These are phyloP conservation scores for Rhynchospora pubera DNA, from an alignment of 176 grass and related monocot genomes.

Conservation along the genomic window DNA sequence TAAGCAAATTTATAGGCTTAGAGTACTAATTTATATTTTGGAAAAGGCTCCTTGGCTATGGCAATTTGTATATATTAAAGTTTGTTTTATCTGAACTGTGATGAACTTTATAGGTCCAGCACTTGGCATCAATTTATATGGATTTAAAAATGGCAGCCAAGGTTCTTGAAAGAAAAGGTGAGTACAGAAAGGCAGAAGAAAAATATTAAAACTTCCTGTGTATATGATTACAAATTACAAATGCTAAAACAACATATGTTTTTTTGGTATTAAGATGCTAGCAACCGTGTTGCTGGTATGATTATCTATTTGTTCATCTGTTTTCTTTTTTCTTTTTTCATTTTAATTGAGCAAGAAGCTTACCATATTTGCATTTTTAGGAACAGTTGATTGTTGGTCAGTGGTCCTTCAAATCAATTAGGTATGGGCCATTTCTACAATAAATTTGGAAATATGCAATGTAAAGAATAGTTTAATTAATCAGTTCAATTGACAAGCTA, in stretches of 20 bases:
- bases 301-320: too few species aligned
- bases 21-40: background rate
- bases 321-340: too few species aligned
- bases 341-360: too few species aligned
- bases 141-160: constrained; percentile 59
- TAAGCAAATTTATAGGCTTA: background rate
- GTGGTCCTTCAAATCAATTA: too few species aligned
- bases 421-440: too few species aligned
- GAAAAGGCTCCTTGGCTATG: background rate
- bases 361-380: too few species aligned
- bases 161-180: constrained; percentile 94
- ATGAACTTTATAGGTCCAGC: constrained; percentile 54
- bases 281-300: too few species aligned
- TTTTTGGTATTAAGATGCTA: background rate
- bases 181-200: background rate
- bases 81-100: background rate
- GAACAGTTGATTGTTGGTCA: too few species aligned
- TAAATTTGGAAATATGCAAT: too few species aligned
- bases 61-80: background rate
- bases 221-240: background rate
- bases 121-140: constrained; percentile 83
- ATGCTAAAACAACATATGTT: background rate
- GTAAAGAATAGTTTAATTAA: too few species aligned
- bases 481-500: too few species aligned
- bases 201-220: background rate